Evolutionary conservation across 768 basidiomycete genomes (phyloP).

Genomic region (Porpolomopsis calyptriformis): DNA sequence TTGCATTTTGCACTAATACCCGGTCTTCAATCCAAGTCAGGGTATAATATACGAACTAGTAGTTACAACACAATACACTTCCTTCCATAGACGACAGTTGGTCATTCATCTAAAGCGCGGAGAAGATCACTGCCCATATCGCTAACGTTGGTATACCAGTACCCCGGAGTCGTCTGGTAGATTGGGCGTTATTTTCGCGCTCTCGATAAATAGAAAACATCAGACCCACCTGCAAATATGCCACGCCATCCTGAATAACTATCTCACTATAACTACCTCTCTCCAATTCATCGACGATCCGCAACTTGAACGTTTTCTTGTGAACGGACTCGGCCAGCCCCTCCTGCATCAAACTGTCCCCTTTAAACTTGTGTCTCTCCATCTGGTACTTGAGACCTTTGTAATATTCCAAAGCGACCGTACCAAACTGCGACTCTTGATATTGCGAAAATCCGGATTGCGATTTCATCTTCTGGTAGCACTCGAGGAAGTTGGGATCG

Average conservation of each 20-base stretch:
- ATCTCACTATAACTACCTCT: conserved; percentile 21
- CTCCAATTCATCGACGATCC: conserved; percentile 25
- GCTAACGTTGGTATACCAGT: conserved; percentile 5
- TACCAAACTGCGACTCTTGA: conserved; percentile 19
- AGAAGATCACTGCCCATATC: neutral
- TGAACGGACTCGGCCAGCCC: conserved; percentile 26
- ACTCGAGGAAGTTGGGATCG: conserved; percentile 30
- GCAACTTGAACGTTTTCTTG: conserved; percentile 29
- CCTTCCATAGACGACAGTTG: neutral
- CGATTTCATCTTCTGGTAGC: conserved; percentile 21
- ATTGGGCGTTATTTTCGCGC: too few species aligned
- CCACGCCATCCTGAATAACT: conserved; percentile 25
- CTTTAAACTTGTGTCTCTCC: conserved; percentile 25
- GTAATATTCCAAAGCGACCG: conserved; percentile 10
- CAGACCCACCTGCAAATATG: conserved; percentile 25
- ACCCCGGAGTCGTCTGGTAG: neutral
- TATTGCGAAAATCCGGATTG: conserved; percentile 11
- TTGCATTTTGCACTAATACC: too few species aligned
- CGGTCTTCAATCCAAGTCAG: too few species aligned
- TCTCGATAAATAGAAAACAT: neutral
- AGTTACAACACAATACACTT: neutral
- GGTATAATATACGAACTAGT: neutral
- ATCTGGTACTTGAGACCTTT: conserved; percentile 25
- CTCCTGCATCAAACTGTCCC: conserved; percentile 32
- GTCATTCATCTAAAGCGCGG: neutral